Evolutionary conservation across 164 flowering plant genomes (phyloP).

Genomic region (Vitis labrusca): DNA sequence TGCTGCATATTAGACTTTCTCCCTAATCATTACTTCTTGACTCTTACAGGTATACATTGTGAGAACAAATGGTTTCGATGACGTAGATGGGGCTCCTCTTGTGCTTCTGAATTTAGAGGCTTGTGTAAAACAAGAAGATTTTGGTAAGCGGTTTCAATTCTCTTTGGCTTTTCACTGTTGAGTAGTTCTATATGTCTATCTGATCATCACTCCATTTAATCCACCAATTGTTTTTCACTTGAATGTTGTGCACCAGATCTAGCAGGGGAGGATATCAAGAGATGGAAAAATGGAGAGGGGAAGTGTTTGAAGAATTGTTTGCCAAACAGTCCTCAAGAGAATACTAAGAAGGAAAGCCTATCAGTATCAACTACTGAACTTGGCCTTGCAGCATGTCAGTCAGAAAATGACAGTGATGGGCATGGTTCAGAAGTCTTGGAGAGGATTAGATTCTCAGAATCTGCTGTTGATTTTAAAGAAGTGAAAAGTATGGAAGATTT

Average conservation of each 20-base stretch:
- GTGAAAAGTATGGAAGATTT: slow-evolving; percentile 30
- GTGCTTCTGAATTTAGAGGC: slow-evolving; percentile 26
- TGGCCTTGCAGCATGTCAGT: slow-evolving; percentile 1
- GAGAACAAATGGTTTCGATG: slow-evolving; percentile 28
- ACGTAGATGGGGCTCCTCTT: slow-evolving; percentile 37
- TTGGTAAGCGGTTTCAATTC: slow-evolving; percentile 19
- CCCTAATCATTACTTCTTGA: not conserved
- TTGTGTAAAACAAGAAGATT: slow-evolving; percentile 9
- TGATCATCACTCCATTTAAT: no score
- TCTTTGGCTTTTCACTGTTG: slow-evolving; percentile 2
- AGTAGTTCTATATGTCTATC: no score
- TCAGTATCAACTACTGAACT: not conserved
- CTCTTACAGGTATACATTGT: slow-evolving; percentile 41
- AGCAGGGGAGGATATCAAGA: not conserved
- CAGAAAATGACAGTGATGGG: slow-evolving; percentile 17
- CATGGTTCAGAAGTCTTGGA: slow-evolving; percentile 13
- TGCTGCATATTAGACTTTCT: no score
- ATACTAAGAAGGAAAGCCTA: not conserved
- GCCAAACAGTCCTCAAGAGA: not conserved
- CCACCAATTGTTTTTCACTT: not conserved
- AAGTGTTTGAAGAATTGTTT: slow-evolving; percentile 7
- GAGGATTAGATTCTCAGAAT: slow-evolving; percentile 22
- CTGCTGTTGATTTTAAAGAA: slow-evolving; percentile 21
- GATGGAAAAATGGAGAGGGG: not conserved
- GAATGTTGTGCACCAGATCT: not conserved